These are phyloP conservation scores for Actinomucor elegans DNA, from an alignment of 371 early-diverging fungal species.

Conservation along the genomic window DNA sequence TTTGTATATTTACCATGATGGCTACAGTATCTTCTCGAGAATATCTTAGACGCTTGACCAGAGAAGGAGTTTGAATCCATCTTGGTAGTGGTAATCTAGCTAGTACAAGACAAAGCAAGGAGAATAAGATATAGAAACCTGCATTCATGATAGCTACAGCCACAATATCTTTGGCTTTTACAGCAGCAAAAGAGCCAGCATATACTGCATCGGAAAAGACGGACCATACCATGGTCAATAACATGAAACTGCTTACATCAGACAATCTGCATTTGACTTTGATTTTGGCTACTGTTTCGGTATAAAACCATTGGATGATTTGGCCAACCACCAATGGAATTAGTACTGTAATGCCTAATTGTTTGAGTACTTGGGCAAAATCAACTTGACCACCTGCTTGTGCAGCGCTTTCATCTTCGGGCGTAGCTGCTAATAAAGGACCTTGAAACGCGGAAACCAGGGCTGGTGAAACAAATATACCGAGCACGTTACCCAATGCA, in stretches of 20 bases:
- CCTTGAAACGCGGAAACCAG: slow-evolving; percentile 41
- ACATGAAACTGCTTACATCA: slow-evolving; percentile 56
- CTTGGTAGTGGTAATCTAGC: slow-evolving; percentile 43
- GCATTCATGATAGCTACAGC: slow-evolving; percentile 58
- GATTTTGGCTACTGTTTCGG: slow-evolving; percentile 50
- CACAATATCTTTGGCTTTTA: slow-evolving; percentile 56
- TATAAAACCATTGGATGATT: slow-evolving; percentile 58
- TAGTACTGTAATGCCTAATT: slow-evolving; percentile 65
- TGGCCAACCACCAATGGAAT: slow-evolving; percentile 69
- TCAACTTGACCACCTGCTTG: slow-evolving; percentile 45
- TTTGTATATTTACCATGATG: slow-evolving; percentile 43
- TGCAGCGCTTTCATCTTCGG: slow-evolving; percentile 40
- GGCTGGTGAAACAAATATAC: slow-evolving; percentile 74
- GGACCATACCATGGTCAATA: slow-evolving; percentile 73
- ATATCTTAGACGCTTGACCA: slow-evolving; percentile 37
- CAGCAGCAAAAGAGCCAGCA: slow-evolving; percentile 51
- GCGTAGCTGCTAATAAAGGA: slow-evolving; percentile 39
- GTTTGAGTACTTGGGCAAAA: slow-evolving; percentile 55
- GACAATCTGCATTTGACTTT: slow-evolving; percentile 56
- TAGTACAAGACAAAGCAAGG: slow-evolving; percentile 37
- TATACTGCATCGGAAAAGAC: slow-evolving; percentile 75
- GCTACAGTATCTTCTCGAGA: slow-evolving; percentile 60
- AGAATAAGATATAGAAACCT: slow-evolving; percentile 48
- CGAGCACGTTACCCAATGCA: slow-evolving; percentile 72
- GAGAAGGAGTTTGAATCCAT: slow-evolving; percentile 26